Evolutionary conservation across 2,329 filamentous ascomycete genomes (phyloP).

Genomic region (Fusarium armeniacum): DNA sequence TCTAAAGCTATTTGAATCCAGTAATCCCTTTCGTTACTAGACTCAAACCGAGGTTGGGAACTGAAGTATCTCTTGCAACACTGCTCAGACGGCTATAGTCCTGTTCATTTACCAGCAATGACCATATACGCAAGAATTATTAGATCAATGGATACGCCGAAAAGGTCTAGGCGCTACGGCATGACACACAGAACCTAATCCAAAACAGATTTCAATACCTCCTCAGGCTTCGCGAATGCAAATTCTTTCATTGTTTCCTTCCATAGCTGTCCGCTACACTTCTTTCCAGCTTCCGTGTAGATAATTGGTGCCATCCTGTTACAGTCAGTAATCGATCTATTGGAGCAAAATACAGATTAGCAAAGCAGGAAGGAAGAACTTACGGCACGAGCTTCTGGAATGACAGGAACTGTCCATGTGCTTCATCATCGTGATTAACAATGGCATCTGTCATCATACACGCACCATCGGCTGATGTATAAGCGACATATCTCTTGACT

Average conservation of each 20-base stretch:
- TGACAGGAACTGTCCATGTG: background rate
- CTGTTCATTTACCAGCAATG: too few relatives aligned
- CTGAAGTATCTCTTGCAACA: too few relatives aligned
- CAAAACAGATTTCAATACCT: background rate
- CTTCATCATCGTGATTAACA: slow-evolving; percentile 17
- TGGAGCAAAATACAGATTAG: too few relatives aligned
- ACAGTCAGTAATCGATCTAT: background rate
- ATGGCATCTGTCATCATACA: slow-evolving; percentile 31
- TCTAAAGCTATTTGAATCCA: accelerated
- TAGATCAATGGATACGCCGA: too few relatives aligned
- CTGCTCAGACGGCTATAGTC: too few relatives aligned
- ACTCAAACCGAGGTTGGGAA: too few relatives aligned
- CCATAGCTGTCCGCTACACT: background rate
- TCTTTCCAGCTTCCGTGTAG: background rate
- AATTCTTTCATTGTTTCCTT: background rate
- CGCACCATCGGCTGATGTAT: background rate
- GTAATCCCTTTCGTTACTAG: background rate
- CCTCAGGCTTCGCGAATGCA: background rate
- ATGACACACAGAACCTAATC: too few relatives aligned
- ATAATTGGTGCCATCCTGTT: background rate
- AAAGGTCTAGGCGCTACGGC: too few relatives aligned
- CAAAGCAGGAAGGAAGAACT: background rate
- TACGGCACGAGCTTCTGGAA: background rate
- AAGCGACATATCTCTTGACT: background rate
- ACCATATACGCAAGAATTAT: too few relatives aligned